Conservation (phyloP, 2,329 filamentous ascomycete species). For the Aspergillus brasiliensis region DNA sequence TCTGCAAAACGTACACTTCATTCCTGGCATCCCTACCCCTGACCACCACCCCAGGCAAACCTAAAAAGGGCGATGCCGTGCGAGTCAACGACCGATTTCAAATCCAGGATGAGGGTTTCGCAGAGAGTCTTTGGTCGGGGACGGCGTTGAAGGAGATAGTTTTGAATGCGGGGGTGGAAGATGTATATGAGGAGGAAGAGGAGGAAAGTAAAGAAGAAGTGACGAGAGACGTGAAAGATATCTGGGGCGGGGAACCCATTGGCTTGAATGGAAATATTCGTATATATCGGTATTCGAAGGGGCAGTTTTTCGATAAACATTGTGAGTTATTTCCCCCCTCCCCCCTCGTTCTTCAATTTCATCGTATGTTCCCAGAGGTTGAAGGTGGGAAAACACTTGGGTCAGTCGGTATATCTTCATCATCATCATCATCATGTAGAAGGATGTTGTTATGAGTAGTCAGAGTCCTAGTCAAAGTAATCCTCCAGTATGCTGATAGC, state of each 20-base stretch:
- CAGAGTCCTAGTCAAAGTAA: neutral
- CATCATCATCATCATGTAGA: no score
- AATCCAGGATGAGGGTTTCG: constrained; percentile 73
- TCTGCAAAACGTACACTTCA: constrained; percentile 75
- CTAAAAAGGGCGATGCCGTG: constrained; percentile 77
- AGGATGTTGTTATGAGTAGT: neutral
- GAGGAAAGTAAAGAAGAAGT: constrained; percentile 19
- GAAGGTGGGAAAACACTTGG: neutral
- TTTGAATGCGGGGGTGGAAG: constrained; percentile 3
- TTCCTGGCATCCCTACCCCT: constrained; percentile 73
- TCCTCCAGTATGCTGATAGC: neutral
- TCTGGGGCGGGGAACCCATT: constrained; percentile 79
- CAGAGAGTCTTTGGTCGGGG: constrained; percentile 72
- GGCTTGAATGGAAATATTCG: constrained; percentile 87
- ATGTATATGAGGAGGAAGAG: constrained; percentile 16
- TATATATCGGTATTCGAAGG: constrained; percentile 81
- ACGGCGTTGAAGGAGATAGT: constrained; percentile 71
- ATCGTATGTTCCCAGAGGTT: constrained; percentile 8
- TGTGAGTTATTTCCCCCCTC: constrained; percentile 59
- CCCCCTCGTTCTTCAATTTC: constrained; percentile 10
- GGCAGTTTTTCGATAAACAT: constrained; percentile 90
- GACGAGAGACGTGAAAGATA: constrained; percentile 7
- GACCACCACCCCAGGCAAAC: constrained; percentile 74
- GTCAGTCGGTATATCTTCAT: neutral
- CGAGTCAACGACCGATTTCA: constrained; percentile 90